Percentiles rank a stretch among this genome's conserved stretches.
phyloP scores from a whole-genome alignment of 2,329 filamentous ascomycete genomes.

The Myriangium duriaei region DNA sequence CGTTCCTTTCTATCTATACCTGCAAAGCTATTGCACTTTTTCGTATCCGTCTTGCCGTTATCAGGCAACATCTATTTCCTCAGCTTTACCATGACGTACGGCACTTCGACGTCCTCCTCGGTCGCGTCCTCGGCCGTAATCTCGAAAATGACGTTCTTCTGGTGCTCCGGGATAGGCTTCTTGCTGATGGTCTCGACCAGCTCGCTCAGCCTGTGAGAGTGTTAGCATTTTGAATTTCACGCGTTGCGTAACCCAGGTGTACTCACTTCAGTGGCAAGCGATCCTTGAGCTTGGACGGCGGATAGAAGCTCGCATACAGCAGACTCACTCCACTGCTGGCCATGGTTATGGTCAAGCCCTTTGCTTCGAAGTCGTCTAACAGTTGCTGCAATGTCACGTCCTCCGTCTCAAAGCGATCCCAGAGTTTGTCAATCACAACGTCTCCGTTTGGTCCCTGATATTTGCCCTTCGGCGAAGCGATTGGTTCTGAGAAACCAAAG shows the following conservation, averaged over 20 bases:
- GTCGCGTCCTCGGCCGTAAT: conserved; percentile 80
- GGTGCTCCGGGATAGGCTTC: conserved; percentile 79
- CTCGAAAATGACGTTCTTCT: conserved; percentile 94
- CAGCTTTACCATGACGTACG: conserved; percentile 85
- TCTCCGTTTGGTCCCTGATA: conserved; percentile 70
- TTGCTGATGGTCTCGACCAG: conserved; percentile 82
- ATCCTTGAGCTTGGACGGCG: conserved; percentile 70
- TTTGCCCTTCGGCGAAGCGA: conserved; percentile 81
- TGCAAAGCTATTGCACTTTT: not conserved
- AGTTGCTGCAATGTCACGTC: conserved; percentile 79
- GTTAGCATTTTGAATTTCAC: conserved; percentile 24
- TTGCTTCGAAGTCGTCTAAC: conserved; percentile 65
- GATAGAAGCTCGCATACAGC: conserved; percentile 88
- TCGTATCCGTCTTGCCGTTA: no score
- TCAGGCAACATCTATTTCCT: conserved; percentile 24
- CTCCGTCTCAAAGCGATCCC: conserved; percentile 89
- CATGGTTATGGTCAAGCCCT: conserved; percentile 78
- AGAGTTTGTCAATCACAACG: conserved; percentile 85
- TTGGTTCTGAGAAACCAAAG: conserved; percentile 96
- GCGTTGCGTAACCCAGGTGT: not conserved
- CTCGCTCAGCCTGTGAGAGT: conserved; percentile 58
- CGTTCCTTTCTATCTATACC: not conserved
- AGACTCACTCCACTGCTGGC: conserved; percentile 94
- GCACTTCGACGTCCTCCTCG: conserved; percentile 91
- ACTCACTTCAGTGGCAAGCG: conserved; percentile 58